Conservation (phyloP, 1,284 basidiomycete genomes). For the Tylopilus sp. region DNA sequence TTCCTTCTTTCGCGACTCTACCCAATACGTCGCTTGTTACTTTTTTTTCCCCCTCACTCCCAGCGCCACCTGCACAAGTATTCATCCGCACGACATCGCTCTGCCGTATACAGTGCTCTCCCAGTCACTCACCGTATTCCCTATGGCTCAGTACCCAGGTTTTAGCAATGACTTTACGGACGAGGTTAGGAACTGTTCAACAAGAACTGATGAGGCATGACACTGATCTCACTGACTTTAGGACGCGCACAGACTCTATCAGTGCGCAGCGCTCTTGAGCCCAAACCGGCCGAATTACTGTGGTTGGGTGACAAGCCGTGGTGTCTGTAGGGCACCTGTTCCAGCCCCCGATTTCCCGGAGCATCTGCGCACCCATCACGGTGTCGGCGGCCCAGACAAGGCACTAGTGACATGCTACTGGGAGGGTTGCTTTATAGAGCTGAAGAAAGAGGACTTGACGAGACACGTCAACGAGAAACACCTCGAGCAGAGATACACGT, state of each 20-base stretch:
- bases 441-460: slow-evolving; percentile 31
- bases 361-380: slow-evolving; percentile 24
- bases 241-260: slow-evolving; percentile 7
- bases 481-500: slow-evolving; percentile 18
- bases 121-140: neutral
- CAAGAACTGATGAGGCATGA: neutral
- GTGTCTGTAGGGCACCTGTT: slow-evolving; percentile 6
- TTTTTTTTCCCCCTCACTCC: no score
- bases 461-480: slow-evolving; percentile 30
- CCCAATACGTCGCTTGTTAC: no score
- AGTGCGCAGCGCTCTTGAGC: neutral
- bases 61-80: no score
- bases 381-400: slow-evolving; percentile 19
- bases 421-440: slow-evolving; percentile 11
- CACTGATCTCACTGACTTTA: slow-evolving; percentile 10
- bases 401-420: slow-evolving; percentile 13
- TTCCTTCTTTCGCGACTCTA: no score
- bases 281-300: slow-evolving; percentile 14
- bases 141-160: neutral
- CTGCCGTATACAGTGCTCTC: neutral
- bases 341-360: slow-evolving; percentile 18
- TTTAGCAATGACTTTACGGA: slow-evolving; percentile 20
- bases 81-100: neutral
- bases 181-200: slow-evolving; percentile 9
- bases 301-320: slow-evolving; percentile 7